Conservation (phyloP, 441 rosid genomes). For the Raphanus hybrid region DNA sequence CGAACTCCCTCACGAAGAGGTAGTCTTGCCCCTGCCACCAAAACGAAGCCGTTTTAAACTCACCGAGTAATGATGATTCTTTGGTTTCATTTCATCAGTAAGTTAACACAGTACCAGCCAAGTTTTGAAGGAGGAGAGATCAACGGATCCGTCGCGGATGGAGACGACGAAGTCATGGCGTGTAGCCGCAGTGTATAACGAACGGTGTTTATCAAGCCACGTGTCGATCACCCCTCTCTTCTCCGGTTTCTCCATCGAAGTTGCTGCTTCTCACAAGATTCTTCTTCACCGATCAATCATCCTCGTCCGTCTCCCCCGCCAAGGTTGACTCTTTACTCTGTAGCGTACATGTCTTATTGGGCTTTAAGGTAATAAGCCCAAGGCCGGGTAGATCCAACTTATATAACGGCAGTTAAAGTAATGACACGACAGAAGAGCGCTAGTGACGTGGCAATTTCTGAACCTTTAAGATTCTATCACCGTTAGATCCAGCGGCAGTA, state of each 20-base stretch:
- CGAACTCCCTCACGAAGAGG: slow-evolving; percentile 63
- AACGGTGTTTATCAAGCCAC: slow-evolving; percentile 60
- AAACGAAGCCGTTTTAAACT: not conserved
- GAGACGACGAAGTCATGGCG: slow-evolving; percentile 60
- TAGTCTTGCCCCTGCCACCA: slow-evolving; percentile 72
- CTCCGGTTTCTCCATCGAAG: slow-evolving; percentile 40
- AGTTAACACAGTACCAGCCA: slow-evolving; percentile 59
- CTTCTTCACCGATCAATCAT: not conserved
- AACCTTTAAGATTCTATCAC: slow-evolving; percentile 8
- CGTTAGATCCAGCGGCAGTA: slow-evolving; percentile 1
- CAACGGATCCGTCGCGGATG: slow-evolving; percentile 67
- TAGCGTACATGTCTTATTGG: slow-evolving; percentile 28
- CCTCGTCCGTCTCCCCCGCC: slow-evolving; percentile 7
- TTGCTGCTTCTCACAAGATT: slow-evolving; percentile 11
- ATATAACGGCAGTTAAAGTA: slow-evolving; percentile 21
- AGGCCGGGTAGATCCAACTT: not conserved
- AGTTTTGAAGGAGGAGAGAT: slow-evolving; percentile 57
- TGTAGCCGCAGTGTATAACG: slow-evolving; percentile 58
- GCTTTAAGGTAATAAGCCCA: slow-evolving; percentile 27
- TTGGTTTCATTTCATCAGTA: not conserved
- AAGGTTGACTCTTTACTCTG: slow-evolving; percentile 13
- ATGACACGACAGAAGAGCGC: not conserved
- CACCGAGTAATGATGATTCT: too few relatives aligned
- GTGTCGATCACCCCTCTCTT: slow-evolving; percentile 46
- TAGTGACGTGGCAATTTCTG: not conserved